phyloP scores from a whole-genome alignment of 208 protist genomes.

The Trypanosoma platydactyli region DNA sequence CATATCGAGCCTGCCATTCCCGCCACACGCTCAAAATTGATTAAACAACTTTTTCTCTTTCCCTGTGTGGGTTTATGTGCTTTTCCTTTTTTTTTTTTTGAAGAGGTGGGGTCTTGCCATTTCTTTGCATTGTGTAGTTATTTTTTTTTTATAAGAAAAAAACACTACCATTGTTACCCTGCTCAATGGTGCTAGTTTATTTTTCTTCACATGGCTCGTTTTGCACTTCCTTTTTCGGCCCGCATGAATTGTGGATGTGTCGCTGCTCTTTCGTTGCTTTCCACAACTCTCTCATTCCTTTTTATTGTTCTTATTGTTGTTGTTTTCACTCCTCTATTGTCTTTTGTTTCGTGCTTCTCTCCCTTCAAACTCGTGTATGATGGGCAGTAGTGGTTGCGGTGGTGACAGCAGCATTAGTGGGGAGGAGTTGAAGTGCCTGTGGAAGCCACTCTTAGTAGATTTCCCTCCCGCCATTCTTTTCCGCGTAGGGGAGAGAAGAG shows the following conservation, averaged over 20 bases:
- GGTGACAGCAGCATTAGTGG: not conserved
- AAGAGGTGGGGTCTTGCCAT: too few species aligned
- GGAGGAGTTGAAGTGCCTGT: too few species aligned
- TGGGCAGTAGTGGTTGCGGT: not conserved
- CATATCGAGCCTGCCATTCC: not conserved
- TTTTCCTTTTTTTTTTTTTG: too few species aligned
- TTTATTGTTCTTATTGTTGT: too few species aligned
- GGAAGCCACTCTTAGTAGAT: too few species aligned
- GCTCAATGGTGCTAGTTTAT: too few species aligned
- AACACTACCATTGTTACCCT: too few species aligned
- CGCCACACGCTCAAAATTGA: constrained; percentile 7
- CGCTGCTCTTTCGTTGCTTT: not conserved
- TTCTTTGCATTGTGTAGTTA: not conserved
- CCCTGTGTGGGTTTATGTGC: constrained; percentile 16
- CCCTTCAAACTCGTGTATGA: not conserved
- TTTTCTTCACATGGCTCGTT: not conserved
- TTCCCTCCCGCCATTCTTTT: too few species aligned
- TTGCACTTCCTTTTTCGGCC: constrained; percentile 12
- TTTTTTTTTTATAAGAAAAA: too few species aligned
- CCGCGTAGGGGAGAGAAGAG: too few species aligned
- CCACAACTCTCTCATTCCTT: not conserved
- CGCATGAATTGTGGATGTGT: not conserved
- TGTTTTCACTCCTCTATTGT: constrained; percentile 1
- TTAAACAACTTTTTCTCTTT: constrained; percentile 7
- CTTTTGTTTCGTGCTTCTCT: constrained; percentile 12